These are phyloP conservation scores for Alternaria sp. DNA, from an alignment of 2,329 filamentous ascomycete species.

Conservation along the genomic window DNA sequence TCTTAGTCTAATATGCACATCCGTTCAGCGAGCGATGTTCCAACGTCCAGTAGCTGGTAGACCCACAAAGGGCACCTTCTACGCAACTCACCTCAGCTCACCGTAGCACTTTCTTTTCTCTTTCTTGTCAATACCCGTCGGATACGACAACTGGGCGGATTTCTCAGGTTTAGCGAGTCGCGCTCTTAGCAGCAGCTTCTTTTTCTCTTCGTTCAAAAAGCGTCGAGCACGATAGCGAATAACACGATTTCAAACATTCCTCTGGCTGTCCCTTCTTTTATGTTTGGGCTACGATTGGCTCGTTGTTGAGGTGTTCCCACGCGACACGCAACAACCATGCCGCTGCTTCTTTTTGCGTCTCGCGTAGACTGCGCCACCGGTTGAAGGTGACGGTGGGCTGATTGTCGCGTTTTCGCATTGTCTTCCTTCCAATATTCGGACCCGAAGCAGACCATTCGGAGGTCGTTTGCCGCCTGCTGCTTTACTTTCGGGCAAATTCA, in stretches of 20 bases:
- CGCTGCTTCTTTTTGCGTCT: slow-evolving; percentile 1
- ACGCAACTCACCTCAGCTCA: slow-evolving; percentile 15
- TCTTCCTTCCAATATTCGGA: not conserved
- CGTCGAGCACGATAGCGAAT: slow-evolving; percentile 13
- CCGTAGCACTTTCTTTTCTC: slow-evolving; percentile 19
- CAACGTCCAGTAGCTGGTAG: slow-evolving; percentile 26
- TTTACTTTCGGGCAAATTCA: slow-evolving; percentile 11
- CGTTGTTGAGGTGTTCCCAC: not conserved
- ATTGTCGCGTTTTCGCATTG: not conserved
- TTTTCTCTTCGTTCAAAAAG: slow-evolving; percentile 7
- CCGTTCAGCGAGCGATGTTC: slow-evolving; percentile 20
- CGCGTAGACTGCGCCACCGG: not conserved
- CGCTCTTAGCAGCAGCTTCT: not conserved
- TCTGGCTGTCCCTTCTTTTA: not conserved
- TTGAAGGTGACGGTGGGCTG: not conserved
- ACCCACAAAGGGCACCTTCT: slow-evolving; percentile 23
- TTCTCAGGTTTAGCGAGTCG: slow-evolving; percentile 24
- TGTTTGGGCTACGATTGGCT: slow-evolving; percentile 1
- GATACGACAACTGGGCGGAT: slow-evolving; percentile 23
- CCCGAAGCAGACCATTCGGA: not conserved
- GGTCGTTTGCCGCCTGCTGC: not conserved
- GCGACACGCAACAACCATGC: not conserved
- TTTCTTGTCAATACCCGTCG: slow-evolving; percentile 23
- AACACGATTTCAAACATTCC: slow-evolving; percentile 7
- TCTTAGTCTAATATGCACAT: slow-evolving; percentile 26